Base-by-base conservation (phyloP, 208 protist species). In the Strigomonas oncopelti region DNA sequence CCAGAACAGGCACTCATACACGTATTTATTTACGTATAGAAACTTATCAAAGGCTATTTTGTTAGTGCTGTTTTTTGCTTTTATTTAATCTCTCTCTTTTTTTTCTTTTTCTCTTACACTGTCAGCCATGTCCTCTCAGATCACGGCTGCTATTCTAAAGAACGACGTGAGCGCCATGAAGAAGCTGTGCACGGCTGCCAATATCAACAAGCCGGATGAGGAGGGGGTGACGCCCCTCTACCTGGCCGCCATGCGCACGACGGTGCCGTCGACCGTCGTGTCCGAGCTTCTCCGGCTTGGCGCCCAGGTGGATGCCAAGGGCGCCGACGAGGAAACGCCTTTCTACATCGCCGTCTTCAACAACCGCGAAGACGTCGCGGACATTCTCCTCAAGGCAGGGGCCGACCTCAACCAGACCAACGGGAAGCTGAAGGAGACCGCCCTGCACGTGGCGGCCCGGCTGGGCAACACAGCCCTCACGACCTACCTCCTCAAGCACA, bases 291-390 rank as follows among this genome's bases (percentile, higher is more conserved):
- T 94, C 7, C 58, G 57, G 18, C 53, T 88, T 42, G 88, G 82
- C 31, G 85, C 88, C n/a, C 31, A 74, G 0, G 81, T 92, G n/a
- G 80, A 94, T 62, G 58, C 57, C 31, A 84, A 78, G 48, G 85
- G 80, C 42, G 45, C 54, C 25, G 85, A 94, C 56, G 54, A 66
- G 46, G 87, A 94, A 52, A 92, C 88, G 11, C 76, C 91, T 20
- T 71, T 96, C 22, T 96, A 93, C 77, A 91, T 93, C 51, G 80
- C 85, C 54, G 82, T 84, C 36, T 91, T 90, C 74, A 87, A 94
- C 70, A 73, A 74, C 13, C 81, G 81, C 52, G 58, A 71, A 14
- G 84, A 90, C 53, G 77, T 94, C 16, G 85, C 69, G 0, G 58
- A 87, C 61, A 61, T 88, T 4, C 78, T 96, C 18, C 51, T 94